These are phyloP conservation scores for Nicotiana undulata DNA, from an alignment of 257 asterid species.

Conservation along the genomic window DNA sequence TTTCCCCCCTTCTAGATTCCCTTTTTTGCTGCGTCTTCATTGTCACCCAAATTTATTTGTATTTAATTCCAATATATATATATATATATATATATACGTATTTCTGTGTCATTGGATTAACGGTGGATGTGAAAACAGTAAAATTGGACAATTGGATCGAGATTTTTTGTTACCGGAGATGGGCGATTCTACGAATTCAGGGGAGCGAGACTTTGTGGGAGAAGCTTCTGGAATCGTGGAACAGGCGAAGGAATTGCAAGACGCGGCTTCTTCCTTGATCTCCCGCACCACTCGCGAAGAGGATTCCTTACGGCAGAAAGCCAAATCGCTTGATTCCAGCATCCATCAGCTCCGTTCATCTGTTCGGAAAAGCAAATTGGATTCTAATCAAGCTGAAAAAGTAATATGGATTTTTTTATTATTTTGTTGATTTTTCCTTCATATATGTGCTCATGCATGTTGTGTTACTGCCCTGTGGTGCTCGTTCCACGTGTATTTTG, in stretches of 20 bases:
- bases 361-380: constrained; percentile 33
- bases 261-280: constrained; percentile 66
- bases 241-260: constrained; percentile 91
- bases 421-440: not conserved
- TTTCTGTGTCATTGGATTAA: not conserved
- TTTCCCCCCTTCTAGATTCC: not conserved
- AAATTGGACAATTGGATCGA: constrained; percentile 23
- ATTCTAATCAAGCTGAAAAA: constrained; percentile 37
- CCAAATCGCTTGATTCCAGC: constrained; percentile 54
- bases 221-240: constrained; percentile 48
- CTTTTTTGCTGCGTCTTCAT: not conserved
- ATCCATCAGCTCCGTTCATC: constrained; percentile 56
- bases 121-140: not conserved
- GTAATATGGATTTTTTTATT: constrained; percentile 18
- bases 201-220: constrained; percentile 26
- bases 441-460: not conserved
- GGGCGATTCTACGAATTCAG: constrained; percentile 34
- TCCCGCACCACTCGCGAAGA: constrained; percentile 73
- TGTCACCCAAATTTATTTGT: not conserved
- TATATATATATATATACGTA: not conserved
- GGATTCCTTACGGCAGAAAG: constrained; percentile 89
- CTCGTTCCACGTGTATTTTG: not conserved
- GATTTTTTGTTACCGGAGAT: constrained; percentile 16
- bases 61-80: not conserved
- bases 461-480: constrained; percentile 5